phyloP scores from a whole-genome alignment of 306 rosid genomes.

The Glycine soja region DNA sequence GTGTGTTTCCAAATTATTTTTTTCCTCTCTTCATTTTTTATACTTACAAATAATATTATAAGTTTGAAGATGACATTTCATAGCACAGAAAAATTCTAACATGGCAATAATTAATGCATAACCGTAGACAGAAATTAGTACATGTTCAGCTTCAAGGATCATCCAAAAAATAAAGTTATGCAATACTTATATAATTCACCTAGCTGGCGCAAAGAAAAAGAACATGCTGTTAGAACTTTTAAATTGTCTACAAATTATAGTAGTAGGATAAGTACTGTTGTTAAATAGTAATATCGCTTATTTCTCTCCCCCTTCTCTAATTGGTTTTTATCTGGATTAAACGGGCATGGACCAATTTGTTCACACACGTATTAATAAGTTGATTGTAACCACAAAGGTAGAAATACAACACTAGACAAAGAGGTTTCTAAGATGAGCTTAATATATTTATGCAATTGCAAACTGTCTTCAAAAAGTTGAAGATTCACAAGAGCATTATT shows the following conservation, averaged over 20 bases:
- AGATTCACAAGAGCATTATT: conserved; percentile 11
- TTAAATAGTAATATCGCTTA: neutral
- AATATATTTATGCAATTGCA: neutral
- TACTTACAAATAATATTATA: too few relatives aligned
- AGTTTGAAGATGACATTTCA: neutral
- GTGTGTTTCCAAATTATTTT: too few relatives aligned
- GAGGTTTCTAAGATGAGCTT: neutral
- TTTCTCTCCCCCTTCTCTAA: neutral
- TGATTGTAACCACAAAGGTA: neutral
- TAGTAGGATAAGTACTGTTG: neutral
- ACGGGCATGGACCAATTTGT: neutral
- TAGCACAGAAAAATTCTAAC: neutral
- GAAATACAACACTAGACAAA: neutral
- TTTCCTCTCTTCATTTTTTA: too few relatives aligned
- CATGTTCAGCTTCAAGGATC: neutral
- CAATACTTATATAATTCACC: neutral
- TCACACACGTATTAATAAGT: neutral
- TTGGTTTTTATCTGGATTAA: neutral
- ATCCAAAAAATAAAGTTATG: neutral
- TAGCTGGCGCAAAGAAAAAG: neutral
- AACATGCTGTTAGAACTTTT: neutral
- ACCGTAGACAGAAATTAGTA: neutral
- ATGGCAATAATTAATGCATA: neutral
- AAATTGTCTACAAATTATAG: neutral
- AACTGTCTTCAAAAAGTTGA: neutral